Conservation (phyloP, 2,329 filamentous ascomycete genomes). For the Penicillium aurantiogriseum region DNA sequence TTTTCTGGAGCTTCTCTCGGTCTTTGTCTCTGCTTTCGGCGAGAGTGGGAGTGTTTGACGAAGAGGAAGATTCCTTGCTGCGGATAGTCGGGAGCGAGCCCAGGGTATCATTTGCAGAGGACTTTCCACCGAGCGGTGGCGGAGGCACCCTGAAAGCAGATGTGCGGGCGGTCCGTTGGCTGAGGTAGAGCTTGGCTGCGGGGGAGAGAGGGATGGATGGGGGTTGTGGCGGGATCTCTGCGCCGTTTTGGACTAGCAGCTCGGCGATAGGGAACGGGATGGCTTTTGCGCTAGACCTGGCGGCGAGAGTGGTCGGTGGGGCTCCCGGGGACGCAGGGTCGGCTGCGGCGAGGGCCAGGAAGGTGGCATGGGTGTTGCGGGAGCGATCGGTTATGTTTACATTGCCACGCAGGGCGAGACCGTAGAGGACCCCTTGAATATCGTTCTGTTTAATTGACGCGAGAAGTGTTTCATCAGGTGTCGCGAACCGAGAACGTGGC, state of each 20-base stretch:
- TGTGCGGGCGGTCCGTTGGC: slow-evolving; percentile 61
- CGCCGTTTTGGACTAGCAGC: slow-evolving; percentile 87
- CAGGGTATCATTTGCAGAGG: slow-evolving; percentile 53
- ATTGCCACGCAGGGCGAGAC: slow-evolving; percentile 80
- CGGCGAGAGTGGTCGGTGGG: slow-evolving; percentile 37
- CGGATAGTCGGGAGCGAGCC: slow-evolving; percentile 59
- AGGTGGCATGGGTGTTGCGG: slow-evolving; percentile 82
- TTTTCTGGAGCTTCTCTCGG: slow-evolving; percentile 72
- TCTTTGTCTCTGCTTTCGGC: slow-evolving; percentile 58
- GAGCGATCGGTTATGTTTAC: slow-evolving; percentile 84
- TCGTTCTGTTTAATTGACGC: slow-evolving; percentile 96
- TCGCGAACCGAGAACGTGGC: slow-evolving; percentile 71
- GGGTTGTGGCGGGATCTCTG: slow-evolving; percentile 72
- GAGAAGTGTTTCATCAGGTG: slow-evolving; percentile 81
- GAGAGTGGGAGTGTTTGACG: slow-evolving; percentile 31
- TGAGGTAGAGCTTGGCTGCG: slow-evolving; percentile 78
- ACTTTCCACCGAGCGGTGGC: slow-evolving; percentile 43
- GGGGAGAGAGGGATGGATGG: slow-evolving; percentile 81
- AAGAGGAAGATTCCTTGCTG: slow-evolving; percentile 28
- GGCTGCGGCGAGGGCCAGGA: slow-evolving; percentile 85
- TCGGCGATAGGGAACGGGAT: slow-evolving; percentile 86
- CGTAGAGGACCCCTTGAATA: slow-evolving; percentile 88
- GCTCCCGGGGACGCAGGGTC: slow-evolving; percentile 76
- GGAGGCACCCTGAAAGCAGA: slow-evolving; percentile 32
- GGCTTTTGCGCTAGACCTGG: slow-evolving; percentile 36